A percentile compares a stretch with the other conserved stretches of the same genome.
phyloP scores from a whole-genome alignment of 345 rosid species.

The Microthlaspi erraticum region DNA sequence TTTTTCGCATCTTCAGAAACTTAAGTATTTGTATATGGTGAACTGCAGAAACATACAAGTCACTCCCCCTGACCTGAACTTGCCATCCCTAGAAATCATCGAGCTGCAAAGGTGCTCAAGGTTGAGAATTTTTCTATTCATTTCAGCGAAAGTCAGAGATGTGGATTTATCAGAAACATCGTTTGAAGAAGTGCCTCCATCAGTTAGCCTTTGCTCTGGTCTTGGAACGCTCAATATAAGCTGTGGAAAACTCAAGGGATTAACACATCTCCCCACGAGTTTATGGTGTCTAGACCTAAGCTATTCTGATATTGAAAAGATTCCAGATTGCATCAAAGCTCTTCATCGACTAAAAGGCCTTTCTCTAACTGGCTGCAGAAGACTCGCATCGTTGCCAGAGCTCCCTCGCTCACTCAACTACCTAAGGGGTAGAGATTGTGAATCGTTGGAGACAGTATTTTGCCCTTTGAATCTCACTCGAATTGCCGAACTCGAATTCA shows the following conservation, averaged over 20 bases:
- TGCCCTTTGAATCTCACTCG: background rate
- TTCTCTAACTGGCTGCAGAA: background rate
- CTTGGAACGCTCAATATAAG: background rate
- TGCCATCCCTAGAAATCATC: background rate
- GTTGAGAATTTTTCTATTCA: slow-evolving; percentile 13
- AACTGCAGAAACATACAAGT: slow-evolving; percentile 21
- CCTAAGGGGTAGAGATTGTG: background rate
- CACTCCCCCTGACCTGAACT: background rate
- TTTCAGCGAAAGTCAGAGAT: background rate
- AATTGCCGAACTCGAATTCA: background rate
- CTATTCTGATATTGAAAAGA: background rate
- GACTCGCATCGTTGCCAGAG: slow-evolving; percentile 16
- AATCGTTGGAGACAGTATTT: background rate
- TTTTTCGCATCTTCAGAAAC: slow-evolving; percentile 9
- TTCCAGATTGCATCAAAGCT: slow-evolving; percentile 9
- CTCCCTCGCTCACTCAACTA: background rate
- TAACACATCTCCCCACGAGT: slow-evolving; percentile 7
- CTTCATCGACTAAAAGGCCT: background rate
- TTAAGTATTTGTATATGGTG: background rate
- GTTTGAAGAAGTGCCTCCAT: background rate
- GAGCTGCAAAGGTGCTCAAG: slow-evolving; percentile 18
- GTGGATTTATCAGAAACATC: background rate
- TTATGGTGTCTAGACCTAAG: background rate
- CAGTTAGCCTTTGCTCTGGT: background rate
- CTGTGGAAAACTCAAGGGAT: background rate